Evolutionary conservation across 495 filamentous ascomycete species (phyloP), one percentile per base, ranked within the genome.

Genomic region (Daldinia grandis): DNA sequence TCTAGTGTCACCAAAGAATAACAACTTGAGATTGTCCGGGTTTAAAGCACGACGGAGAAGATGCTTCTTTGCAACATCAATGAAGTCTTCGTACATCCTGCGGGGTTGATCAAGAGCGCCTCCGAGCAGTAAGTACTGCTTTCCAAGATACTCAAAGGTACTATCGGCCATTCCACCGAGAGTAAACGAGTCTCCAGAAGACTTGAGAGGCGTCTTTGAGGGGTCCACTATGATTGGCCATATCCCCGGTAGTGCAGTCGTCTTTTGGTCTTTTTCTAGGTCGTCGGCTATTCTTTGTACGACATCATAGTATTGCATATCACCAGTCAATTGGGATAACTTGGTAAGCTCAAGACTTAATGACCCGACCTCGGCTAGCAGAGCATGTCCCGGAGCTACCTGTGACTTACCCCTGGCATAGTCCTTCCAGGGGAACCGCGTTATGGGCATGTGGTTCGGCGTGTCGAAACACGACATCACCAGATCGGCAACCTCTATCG

Each of bases 401-500:
- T 80, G 75, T n/a, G 71, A 53, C 35, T 75, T 57, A 21, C 68
- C 57, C 25, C 61, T 70, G 7, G 56, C 64, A 53, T 76, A 78
- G 1, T 86, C 84, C 78, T 91, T 93, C 78, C 85, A 91, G 9
- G 91, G 87, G 24, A 90, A 81, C 69, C 87, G 89, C 3, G 92
- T 89, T 25, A 90, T 78, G 4, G 93, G 93, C 93, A 97, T 95
- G 55, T 90, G 86, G 74, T 97, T 97, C 0, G 93, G 92, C 6
- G 93, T 96, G 76, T 97, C 93, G 80, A 97, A 97, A 35, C 89
- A 87, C 33, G 89, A 86, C 79, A 93, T 94, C 44, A 97, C 76
- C 38, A 97, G 81, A 69, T 93, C 91, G 21, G 86, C 93, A 51
- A 96, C 81, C 78, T 95, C 89, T 21, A 87, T 84, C 17, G 93